phyloP scores from a whole-genome alignment of 176 grass and related monocot genomes.

The Echinochloa phyllopogon region DNA sequence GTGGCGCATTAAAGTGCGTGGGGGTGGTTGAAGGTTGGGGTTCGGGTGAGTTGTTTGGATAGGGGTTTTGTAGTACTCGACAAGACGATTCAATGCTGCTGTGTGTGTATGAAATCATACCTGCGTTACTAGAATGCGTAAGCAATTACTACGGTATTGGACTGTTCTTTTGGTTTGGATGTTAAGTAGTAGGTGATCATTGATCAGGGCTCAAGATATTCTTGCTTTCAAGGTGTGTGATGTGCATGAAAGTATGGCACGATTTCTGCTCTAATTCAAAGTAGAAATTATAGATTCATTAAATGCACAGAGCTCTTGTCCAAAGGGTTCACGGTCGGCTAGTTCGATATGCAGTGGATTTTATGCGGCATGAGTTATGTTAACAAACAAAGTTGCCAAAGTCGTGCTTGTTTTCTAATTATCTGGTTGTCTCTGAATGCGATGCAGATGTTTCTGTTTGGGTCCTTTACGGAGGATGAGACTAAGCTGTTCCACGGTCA shows the following conservation, averaged over 20 bases:
- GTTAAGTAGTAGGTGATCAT: neutral
- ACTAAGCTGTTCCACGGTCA: conserved; percentile 61
- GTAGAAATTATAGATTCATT: neutral
- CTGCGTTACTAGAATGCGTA: neutral
- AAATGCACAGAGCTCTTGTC: neutral
- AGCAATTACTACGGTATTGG: neutral
- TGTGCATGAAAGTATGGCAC: too few relatives aligned
- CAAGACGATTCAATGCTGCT: conserved; percentile 21
- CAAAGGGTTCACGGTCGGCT: neutral
- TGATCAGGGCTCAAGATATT: neutral
- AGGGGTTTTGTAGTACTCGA: conserved; percentile 24
- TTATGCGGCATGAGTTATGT: neutral
- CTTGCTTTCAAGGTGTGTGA: neutral
- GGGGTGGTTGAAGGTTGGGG: conserved; percentile 29
- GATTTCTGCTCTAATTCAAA: neutral
- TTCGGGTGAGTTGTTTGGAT: conserved; percentile 21
- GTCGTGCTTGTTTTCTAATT: neutral
- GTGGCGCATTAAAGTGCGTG: conserved; percentile 17
- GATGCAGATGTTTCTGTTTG: conserved; percentile 76
- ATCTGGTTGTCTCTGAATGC: neutral
- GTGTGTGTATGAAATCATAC: neutral
- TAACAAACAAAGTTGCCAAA: neutral
- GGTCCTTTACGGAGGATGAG: conserved; percentile 83
- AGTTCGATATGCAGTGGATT: neutral
- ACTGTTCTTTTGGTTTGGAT: neutral